Evolutionary conservation across 2,329 filamentous ascomycete species (phyloP), one percentile per base, ranked within the genome.

Genomic region (Aspergillus intermedius): DNA sequence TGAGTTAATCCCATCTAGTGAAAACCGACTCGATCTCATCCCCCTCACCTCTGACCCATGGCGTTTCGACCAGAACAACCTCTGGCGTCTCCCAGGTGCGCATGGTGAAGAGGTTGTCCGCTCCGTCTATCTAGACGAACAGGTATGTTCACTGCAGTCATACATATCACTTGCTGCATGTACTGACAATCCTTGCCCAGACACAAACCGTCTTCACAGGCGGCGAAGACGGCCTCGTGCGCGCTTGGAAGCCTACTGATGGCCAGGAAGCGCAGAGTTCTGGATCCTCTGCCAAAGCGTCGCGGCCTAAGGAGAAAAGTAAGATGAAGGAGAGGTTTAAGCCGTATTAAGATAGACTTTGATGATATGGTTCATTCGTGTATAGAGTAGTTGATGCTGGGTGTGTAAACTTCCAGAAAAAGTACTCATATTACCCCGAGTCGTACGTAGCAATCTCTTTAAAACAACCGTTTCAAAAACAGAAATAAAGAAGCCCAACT

Each of bases 81-180:
- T 67, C 19, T 70, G 74, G 63, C 67, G 65, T 22, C 59, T 74
- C 34, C 66, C 71, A n/a, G 70, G 67, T 37, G 72, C 70, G n/a
- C 74, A 77, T 57, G 72, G 73, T 4, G 71, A 72, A 48, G 74
- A 77, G 48, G 62, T 77, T 35, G 70, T 76, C 10, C 70, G 74
- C 39, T 71, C 74, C 0, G 61, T 75, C 6, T 69, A 66, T 56
- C 51, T 74, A n/a, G 70, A 74, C 53, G 67, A 71, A 28, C 57
- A 67, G 62, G 73, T 75, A 62, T 43, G 60, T 62, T 22, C 4
- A 22, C 5, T 5, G 5, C 21, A 1, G 4, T 22, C 5, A 4
- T 22, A 22, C 4, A 22, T 22, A 22, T 22, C 21, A 1, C 21
- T 5, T 22, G 21, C 5, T 22, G 5, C 21, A 22, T 22, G 5